Base-by-base conservation (phyloP, 805 yeast genomes). In the Wickerhamomyces strasburgensis region DNA sequence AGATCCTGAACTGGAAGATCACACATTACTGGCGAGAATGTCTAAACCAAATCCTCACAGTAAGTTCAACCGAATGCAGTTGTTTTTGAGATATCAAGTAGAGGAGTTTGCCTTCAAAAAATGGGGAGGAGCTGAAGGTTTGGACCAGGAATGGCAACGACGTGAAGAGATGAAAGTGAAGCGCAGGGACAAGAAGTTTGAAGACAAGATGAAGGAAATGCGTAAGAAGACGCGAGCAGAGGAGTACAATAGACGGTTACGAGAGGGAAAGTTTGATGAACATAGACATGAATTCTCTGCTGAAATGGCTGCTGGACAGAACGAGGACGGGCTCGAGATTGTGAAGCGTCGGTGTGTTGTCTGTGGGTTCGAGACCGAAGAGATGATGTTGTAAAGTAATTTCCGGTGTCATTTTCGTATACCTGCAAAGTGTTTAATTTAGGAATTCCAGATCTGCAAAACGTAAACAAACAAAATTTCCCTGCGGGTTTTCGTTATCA, bases 1-100 rank as follows among this genome's bases (percentile, higher is more conserved):
- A 0, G 98, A 93, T 33, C 93, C 97, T 1, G 98, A 93, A 56
- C 68, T 93, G 29, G 71, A 75, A 35, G 98, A 93, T 56, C 61
- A 60, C 5, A 66, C 58, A 2, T 60, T 89, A 17, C 66, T 93
- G 42, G 82, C 82, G 9, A 75, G 93, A 44, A 64, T 90, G 42
- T 95, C 88, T 44, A 85, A 89, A 49, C 87, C 96, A 3, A 93
- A 93, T 54, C 99, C 99, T 0, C 96, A 93, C 59, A 79, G 79
- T 3, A 83, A 87, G 1, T 93, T 78, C 61, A 83, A 87, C 34
- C 73, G 93, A 54, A 93, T 93, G 99, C 95, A 89, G 70, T 67
- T 93, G 38, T 93, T 80, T 62, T 61, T 93, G 31, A 66, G 98
- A 42, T 84, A 78, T 53, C 98, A 93, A 52, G 87, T 93, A n/a